phyloP scores from a whole-genome alignment of 257 asterid genomes.

The Primulina eburnea region DNA sequence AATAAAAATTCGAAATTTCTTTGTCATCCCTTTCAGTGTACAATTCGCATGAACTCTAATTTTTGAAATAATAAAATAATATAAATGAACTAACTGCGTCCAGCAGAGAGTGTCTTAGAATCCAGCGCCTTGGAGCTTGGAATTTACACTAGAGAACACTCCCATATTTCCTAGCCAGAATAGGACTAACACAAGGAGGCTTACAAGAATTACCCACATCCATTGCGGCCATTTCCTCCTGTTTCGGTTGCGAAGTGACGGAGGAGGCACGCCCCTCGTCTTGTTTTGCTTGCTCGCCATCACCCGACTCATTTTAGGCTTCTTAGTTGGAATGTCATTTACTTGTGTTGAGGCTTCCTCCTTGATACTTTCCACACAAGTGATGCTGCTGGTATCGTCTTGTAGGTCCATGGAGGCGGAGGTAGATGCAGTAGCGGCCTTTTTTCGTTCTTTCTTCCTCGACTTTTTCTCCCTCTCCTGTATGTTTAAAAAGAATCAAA shows the following conservation, averaged over 20 bases:
- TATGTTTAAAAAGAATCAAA: conserved; percentile 21
- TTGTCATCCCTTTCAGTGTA: too few species aligned
- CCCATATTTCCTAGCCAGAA: conserved; percentile 82
- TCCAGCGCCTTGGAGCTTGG: conserved; percentile 40
- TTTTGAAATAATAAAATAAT: too few species aligned
- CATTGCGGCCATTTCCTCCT: conserved; percentile 79
- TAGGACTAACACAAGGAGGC: conserved; percentile 43
- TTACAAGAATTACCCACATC: conserved; percentile 58
- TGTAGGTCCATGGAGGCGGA: conserved; percentile 18
- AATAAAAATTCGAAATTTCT: too few species aligned
- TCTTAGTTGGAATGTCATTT: conserved; percentile 33
- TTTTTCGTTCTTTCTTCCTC: conserved; percentile 85
- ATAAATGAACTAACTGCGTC: neutral
- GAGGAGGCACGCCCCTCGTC: conserved; percentile 61
- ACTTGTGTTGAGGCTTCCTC: conserved; percentile 33
- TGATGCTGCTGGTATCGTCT: conserved; percentile 32
- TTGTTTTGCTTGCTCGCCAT: conserved; percentile 52
- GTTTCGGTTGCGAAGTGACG: conserved; percentile 75
- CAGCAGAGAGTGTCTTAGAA: conserved; percentile 11
- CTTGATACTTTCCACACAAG: conserved; percentile 35
- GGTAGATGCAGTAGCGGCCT: conserved; percentile 29
- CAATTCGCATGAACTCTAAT: neutral
- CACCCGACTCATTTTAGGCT: conserved; percentile 43
- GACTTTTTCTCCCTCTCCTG: conserved; percentile 90
- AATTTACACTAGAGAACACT: conserved; percentile 46